Conservation (phyloP, 2,329 filamentous ascomycete species). For the Neonectria magnoliae region DNA sequence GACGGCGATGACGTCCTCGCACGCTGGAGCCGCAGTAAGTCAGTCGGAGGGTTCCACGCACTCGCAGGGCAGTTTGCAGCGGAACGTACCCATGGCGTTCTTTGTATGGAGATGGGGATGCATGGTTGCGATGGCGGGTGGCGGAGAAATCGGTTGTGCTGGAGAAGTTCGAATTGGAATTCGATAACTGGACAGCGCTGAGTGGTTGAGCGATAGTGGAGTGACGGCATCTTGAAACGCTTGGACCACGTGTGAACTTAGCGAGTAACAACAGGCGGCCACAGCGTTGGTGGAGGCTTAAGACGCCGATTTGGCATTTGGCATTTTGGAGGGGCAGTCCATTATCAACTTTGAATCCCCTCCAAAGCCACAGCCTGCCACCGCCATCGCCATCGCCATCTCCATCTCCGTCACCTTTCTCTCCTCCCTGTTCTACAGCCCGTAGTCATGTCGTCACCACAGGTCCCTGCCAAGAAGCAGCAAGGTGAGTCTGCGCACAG, state of each 20-base stretch:
- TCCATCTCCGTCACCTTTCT: not conserved
- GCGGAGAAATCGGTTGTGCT: constrained; percentile 18
- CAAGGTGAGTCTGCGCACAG: constrained; percentile 64
- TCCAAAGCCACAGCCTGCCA: constrained; percentile 16
- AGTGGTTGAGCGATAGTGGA: constrained; percentile 13
- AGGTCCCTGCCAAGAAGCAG: constrained; percentile 74
- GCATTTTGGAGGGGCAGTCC: constrained; percentile 38
- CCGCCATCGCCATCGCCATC: not conserved
- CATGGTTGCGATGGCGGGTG: constrained; percentile 65
- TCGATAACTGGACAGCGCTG: constrained; percentile 8
- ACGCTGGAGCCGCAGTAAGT: constrained; percentile 68
- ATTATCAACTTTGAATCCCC: constrained; percentile 30
- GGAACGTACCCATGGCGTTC: constrained; percentile 79
- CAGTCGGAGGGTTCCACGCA: constrained; percentile 16
- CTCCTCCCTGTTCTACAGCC: not conserved
- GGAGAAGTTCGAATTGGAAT: constrained; percentile 29
- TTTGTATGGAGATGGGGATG: constrained; percentile 97
- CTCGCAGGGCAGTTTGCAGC: not conserved
- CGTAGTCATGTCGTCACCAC: constrained; percentile 57
- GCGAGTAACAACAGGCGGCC: constrained; percentile 15
- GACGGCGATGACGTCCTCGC: constrained; percentile 91
- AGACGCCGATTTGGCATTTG: constrained; percentile 14
- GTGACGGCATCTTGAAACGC: constrained; percentile 37
- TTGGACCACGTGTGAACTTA: constrained; percentile 43
- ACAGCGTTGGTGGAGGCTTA: constrained; percentile 1